These are phyloP conservation scores for Pterulicium gracile DNA, from an alignment of 1,284 basidiomycete genomes.

Conservation along the genomic window DNA sequence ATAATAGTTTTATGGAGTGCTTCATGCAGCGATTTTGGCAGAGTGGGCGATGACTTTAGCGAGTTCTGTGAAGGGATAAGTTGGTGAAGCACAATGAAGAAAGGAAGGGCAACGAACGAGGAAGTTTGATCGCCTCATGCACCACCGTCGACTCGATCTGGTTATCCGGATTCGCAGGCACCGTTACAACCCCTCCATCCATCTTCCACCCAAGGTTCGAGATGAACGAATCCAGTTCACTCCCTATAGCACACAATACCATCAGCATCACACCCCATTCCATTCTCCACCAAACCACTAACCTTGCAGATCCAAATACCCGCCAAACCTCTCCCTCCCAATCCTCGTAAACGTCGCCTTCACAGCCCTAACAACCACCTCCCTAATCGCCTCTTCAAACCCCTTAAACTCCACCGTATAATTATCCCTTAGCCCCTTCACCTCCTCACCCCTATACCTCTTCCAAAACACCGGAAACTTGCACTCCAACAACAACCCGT, in stretches of 20 bases:
- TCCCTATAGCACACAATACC: too few relatives aligned
- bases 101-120: conserved; percentile 49
- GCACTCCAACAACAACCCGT: conserved; percentile 75
- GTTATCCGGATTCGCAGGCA: conserved; percentile 90
- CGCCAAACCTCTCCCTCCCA: conserved; percentile 51
- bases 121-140: conserved; percentile 81
- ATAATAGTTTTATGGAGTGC: too few relatives aligned
- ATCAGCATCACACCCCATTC: too few relatives aligned
- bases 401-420: conserved; percentile 75
- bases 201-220: conserved; percentile 67
- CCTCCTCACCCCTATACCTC: conserved; percentile 53
- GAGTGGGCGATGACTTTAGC: neutral
- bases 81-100: conserved; percentile 3
- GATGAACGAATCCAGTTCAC: conserved; percentile 57
- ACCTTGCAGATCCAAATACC: conserved; percentile 69
- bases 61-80: conserved; percentile 3
- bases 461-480: conserved; percentile 89
- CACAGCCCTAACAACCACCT: conserved; percentile 68
- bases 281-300: too few relatives aligned
- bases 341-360: conserved; percentile 75
- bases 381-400: conserved; percentile 73
- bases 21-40: too few relatives aligned
- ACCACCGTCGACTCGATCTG: conserved; percentile 91
- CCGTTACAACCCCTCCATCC: conserved; percentile 53
- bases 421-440: conserved; percentile 70